phyloP scores from a whole-genome alignment of 164 flowering plant species.

The Tetracentron sinense region DNA sequence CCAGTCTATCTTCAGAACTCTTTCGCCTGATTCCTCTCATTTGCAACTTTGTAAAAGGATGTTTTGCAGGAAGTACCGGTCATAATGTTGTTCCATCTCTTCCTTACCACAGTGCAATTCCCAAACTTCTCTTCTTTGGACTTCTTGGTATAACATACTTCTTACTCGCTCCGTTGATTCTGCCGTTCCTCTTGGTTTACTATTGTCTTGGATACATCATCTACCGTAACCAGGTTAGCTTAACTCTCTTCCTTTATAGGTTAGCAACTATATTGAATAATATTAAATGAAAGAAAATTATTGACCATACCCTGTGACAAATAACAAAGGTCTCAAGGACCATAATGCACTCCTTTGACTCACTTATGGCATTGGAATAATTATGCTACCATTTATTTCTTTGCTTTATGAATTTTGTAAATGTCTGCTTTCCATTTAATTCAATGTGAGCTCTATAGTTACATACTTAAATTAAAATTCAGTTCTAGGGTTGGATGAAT shows the following conservation, averaged over 20 bases:
- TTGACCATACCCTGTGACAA: too few relatives aligned
- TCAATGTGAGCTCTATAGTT: not conserved
- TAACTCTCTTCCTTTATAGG: not conserved
- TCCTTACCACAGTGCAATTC: slow-evolving; percentile 63
- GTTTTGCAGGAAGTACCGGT: slow-evolving; percentile 20
- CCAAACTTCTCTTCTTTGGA: slow-evolving; percentile 69
- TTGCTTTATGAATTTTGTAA: not conserved
- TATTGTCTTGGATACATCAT: slow-evolving; percentile 75
- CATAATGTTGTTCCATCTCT: slow-evolving; percentile 57
- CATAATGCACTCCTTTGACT: too few relatives aligned
- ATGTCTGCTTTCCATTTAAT: not conserved
- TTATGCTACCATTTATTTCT: not conserved
- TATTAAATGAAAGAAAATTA: too few relatives aligned
- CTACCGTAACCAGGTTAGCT: slow-evolving; percentile 81
- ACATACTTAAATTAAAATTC: not conserved
- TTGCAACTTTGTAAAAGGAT: slow-evolving; percentile 33
- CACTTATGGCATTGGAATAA: too few relatives aligned
- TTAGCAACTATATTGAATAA: too few relatives aligned
- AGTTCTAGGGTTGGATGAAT: not conserved
- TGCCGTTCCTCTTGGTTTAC: slow-evolving; percentile 81
- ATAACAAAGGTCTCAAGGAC: too few relatives aligned
- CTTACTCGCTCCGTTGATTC: slow-evolving; percentile 83
- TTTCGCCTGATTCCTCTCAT: slow-evolving; percentile 49
- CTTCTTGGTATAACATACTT: slow-evolving; percentile 88
- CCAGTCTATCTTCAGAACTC: slow-evolving; percentile 64